Conservation (phyloP, 2,329 filamentous ascomycete genomes). For the Tolypocladium sp. region DNA sequence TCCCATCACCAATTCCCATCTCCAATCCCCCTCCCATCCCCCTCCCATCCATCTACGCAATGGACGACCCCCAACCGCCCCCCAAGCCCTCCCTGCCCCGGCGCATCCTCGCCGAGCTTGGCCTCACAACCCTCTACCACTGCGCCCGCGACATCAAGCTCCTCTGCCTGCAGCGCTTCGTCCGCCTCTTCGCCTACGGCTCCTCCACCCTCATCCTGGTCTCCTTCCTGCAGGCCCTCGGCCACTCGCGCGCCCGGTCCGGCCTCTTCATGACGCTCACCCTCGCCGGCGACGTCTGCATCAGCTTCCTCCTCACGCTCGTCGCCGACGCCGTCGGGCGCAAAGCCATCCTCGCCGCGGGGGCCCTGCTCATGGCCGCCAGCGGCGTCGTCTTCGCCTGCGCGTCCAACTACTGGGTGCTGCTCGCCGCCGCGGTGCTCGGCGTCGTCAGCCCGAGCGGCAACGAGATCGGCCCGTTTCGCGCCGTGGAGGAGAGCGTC, state of each 20-base stretch:
- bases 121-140: slow-evolving; percentile 14
- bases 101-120: slow-evolving; percentile 12
- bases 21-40: no score
- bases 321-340: slow-evolving; percentile 50
- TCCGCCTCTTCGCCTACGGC: slow-evolving; percentile 56
- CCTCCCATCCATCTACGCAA: neutral
- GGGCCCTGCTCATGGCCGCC: slow-evolving; percentile 43
- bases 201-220: slow-evolving; percentile 48
- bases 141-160: slow-evolving; percentile 40
- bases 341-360: slow-evolving; percentile 40
- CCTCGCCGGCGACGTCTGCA: slow-evolving; percentile 46
- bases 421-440: slow-evolving; percentile 47
- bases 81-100: neutral
- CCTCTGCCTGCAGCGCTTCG: slow-evolving; percentile 48
- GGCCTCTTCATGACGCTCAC: slow-evolving; percentile 61
- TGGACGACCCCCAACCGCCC: neutral
- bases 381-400: slow-evolving; percentile 48
- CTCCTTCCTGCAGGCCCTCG: slow-evolving; percentile 41
- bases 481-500: slow-evolving; percentile 52
- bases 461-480: slow-evolving; percentile 55
- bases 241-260: slow-evolving; percentile 39
- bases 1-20: neutral
- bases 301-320: slow-evolving; percentile 50
- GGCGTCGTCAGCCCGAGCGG: slow-evolving; percentile 58
- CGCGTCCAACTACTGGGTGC: slow-evolving; percentile 45